Conservation (phyloP, 768 basidiomycete species). For the Trametes sanguinea region DNA sequence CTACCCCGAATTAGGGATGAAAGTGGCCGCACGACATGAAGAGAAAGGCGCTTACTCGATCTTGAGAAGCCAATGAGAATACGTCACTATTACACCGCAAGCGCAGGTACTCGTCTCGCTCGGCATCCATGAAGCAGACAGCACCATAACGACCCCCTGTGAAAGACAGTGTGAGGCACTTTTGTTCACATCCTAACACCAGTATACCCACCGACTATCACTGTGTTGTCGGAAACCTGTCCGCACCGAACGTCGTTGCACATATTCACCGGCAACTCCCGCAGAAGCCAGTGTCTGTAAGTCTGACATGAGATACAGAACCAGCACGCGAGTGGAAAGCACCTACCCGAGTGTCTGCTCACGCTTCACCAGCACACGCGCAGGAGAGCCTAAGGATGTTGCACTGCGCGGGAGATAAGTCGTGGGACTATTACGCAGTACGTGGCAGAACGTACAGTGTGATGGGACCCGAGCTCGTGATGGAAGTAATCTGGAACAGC, state of each 20-base stretch:
- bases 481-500: conserved; percentile 3
- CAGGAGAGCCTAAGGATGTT: conserved; percentile 17
- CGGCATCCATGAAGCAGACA: conserved; percentile 10
- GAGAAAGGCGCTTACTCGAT: conserved; percentile 7
- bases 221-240: not conserved
- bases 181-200: too few relatives aligned
- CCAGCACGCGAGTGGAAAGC: too few relatives aligned
- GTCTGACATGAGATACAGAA: not conserved
- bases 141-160: conserved; percentile 10
- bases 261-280: conserved; percentile 13
- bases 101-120: conserved; percentile 10
- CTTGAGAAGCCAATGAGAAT: conserved; percentile 6
- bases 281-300: conserved; percentile 11
- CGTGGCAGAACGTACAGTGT: not conserved
- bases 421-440: not conserved
- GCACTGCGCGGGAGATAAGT: not conserved
- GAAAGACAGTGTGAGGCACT: too few relatives aligned
- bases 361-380: conserved; percentile 3
- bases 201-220: not conserved
- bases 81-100: conserved; percentile 6
- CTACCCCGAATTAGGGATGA: not conserved
- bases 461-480: not conserved
- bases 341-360: conserved; percentile 11
- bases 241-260: conserved; percentile 18
- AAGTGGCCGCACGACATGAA: too few relatives aligned